phyloP scores from a whole-genome alignment of 1,139 yeast genomes.

The Suhomyces yuchorum region DNA sequence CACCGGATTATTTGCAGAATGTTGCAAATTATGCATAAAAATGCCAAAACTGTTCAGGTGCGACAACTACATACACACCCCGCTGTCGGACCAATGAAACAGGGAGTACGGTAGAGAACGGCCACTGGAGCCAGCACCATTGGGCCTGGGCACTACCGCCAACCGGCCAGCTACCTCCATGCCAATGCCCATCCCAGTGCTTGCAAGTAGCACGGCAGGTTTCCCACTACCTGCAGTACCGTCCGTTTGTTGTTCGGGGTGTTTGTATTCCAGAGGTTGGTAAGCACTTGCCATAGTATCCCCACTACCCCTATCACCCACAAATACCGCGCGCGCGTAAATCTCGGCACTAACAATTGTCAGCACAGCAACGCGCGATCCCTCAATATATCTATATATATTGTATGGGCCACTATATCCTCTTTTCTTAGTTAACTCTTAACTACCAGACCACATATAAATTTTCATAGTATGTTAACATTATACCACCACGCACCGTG shows the following conservation, averaged over 20 bases:
- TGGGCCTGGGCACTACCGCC: too few species aligned
- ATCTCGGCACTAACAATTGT: slow-evolving; percentile 23
- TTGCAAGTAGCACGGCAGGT: too few species aligned
- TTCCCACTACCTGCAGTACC: too few species aligned
- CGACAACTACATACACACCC: not conserved
- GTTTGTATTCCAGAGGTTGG: not conserved
- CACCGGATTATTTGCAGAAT: slow-evolving; percentile 3
- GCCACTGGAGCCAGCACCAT: too few species aligned
- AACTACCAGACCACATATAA: slow-evolving; percentile 16
- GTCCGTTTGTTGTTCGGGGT: not conserved
- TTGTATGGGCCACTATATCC: slow-evolving; percentile 12
- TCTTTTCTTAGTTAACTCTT: slow-evolving; percentile 15
- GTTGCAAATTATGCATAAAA: slow-evolving; percentile 6
- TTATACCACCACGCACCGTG: slow-evolving; percentile 12
- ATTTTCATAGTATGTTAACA: slow-evolving; percentile 15
- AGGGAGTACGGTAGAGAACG: too few species aligned
- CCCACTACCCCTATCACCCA: slow-evolving; percentile 3
- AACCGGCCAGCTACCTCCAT: too few species aligned
- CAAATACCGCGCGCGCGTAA: slow-evolving; percentile 17
- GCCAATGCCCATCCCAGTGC: too few species aligned
- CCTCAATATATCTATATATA: slow-evolving; percentile 11
- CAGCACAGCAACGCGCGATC: slow-evolving; percentile 17
- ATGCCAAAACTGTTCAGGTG: not conserved
- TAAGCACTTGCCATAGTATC: not conserved
- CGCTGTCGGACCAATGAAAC: not conserved